Evolutionary conservation across 2,329 filamentous ascomycete species (phyloP).

Genomic region (Endoconidiophora polonica): DNA sequence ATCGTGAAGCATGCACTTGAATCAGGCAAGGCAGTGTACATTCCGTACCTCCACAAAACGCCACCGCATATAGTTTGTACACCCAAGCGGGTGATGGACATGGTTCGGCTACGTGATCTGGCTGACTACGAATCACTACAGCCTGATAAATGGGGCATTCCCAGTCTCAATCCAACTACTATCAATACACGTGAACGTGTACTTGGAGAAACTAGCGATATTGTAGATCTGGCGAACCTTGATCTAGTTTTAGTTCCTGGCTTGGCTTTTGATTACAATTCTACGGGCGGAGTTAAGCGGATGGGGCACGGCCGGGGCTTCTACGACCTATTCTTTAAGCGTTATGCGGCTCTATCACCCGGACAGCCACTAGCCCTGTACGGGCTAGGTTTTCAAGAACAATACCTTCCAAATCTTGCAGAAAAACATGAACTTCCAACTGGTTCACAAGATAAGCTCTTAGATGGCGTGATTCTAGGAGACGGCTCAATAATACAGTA

Average conservation of each 20-base stretch:
- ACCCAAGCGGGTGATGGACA: slow-evolving; percentile 69
- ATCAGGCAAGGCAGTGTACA: slow-evolving; percentile 69
- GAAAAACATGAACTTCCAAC: not conserved
- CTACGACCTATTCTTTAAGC: slow-evolving; percentile 83
- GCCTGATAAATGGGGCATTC: slow-evolving; percentile 84
- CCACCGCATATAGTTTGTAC: slow-evolving; percentile 30
- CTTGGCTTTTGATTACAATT: slow-evolving; percentile 66
- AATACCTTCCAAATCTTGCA: slow-evolving; percentile 44
- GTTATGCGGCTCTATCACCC: slow-evolving; percentile 36
- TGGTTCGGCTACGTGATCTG: slow-evolving; percentile 62
- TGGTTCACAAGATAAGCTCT: slow-evolving; percentile 5
- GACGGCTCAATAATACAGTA: slow-evolving; percentile 8
- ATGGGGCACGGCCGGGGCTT: slow-evolving; percentile 92
- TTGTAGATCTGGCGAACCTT: slow-evolving; percentile 34
- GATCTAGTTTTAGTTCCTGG: slow-evolving; percentile 86
- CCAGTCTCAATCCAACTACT: slow-evolving; percentile 55
- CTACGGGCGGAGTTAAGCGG: slow-evolving; percentile 43
- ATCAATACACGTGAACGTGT: slow-evolving; percentile 53
- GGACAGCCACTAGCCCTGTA: slow-evolving; percentile 33
- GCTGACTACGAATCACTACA: slow-evolving; percentile 63
- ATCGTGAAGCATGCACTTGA: slow-evolving; percentile 70
- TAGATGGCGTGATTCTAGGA: slow-evolving; percentile 8
- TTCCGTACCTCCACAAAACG: slow-evolving; percentile 68
- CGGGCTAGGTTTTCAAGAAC: slow-evolving; percentile 73
- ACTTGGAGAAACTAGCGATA: slow-evolving; percentile 42